Conservation (phyloP, 164 flowering plant genomes). For the Liriodendron chinense region DNA sequence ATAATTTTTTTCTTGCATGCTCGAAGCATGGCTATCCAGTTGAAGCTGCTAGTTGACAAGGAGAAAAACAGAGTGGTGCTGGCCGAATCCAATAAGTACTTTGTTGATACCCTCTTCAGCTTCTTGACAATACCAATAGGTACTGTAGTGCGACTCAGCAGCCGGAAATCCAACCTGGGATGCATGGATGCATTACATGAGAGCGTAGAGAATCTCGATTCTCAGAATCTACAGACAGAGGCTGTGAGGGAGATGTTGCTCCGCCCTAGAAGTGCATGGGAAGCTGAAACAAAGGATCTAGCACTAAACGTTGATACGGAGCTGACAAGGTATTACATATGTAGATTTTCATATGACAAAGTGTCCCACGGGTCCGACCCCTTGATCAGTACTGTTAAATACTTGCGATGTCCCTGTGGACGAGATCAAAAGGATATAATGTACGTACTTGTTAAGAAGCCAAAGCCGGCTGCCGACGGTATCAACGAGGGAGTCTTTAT, state of each 20-base stretch:
- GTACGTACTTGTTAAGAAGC: no score
- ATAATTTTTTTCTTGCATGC: no score
- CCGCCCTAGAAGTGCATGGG: conserved; percentile 3
- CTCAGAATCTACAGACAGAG: conserved; percentile 2
- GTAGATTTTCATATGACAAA: not conserved
- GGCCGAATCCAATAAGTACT: conserved; percentile 10
- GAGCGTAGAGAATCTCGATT: conserved; percentile 15
- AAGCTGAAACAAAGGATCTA: conserved; percentile 1
- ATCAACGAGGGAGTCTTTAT: not conserved
- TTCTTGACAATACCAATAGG: conserved; percentile 26
- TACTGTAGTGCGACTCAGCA: conserved; percentile 9
- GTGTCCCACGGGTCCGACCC: not conserved
- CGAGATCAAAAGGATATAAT: not conserved
- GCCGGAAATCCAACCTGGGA: conserved; percentile 7
- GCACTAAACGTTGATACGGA: conserved; percentile 1
- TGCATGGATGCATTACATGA: conserved; percentile 16
- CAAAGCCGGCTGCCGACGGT: not conserved
- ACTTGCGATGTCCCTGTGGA: conserved; percentile 11
- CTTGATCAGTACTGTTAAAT: not conserved
- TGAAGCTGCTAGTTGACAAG: conserved; percentile 7
- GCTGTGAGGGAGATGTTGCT: conserved; percentile 20
- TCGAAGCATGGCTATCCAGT: conserved; percentile 1
- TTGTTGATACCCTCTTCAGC: conserved; percentile 18
- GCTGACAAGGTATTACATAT: not conserved
- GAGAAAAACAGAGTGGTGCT: conserved; percentile 9